Evolutionary conservation across 2,329 filamentous ascomycete genomes (phyloP), one percentile per base, ranked within the genome.

Genomic region (Reticulascus tulasneorum): DNA sequence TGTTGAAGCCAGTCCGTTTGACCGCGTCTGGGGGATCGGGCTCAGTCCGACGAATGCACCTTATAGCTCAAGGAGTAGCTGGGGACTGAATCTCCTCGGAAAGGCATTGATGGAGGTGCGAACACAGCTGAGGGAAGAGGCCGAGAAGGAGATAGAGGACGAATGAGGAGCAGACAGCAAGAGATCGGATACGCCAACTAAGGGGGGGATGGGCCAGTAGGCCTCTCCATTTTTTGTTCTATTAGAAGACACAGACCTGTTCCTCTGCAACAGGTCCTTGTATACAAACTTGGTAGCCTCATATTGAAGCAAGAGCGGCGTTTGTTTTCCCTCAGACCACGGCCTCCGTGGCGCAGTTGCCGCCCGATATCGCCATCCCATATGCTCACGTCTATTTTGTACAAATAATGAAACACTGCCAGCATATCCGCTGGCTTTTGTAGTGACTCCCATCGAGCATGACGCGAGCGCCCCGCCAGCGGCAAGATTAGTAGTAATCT

Each of bases 1-100:
- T 16, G 76, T 84, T 3, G 80, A 82, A 59, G 77, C 77, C 21
- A 70, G 70, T 39, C 75, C 79, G 9, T 64, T 55, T 39, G 81
- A 86, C 59, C 51, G 65, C 6, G 71, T 84, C 35, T 86, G 81
- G 82, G 82, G 81, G 2, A 62, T 86, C 29, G 82, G 82, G 6
- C 83, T 76, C 47, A 59, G 50, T 3, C 72, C 67, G 7, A 60
- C 58, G 13, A 59, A 69, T 48, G 79, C 79, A 4, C 22, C 34
- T 3, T 64, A 60, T 37, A 44, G 18, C 2, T 66, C 67, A 32
- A 65, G 69, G 30, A 52, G 58, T 13, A 46, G 55, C 4, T 86
- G 81, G 82, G 82, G 82, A 1, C 38, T 72, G 59, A 86, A 86
- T 57, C 51, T 84, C 38, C 54, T 86, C 29, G 82, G 81, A 0